These are phyloP conservation scores for Lippia alba DNA, from an alignment of 305 asterid species.

Conservation along the genomic window DNA sequence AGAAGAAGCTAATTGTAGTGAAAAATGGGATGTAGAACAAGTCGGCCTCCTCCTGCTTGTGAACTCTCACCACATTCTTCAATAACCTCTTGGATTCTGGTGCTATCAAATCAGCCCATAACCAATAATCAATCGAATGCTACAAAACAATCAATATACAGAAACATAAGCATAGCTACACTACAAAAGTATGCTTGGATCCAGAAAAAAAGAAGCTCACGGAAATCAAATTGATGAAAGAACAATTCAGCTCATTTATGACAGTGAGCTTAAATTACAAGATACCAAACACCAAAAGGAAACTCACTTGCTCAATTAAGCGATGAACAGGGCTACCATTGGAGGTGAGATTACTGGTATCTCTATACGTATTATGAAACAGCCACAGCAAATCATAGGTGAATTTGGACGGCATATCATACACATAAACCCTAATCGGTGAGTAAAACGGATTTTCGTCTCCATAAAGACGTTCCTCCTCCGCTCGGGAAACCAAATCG, in stretches of 20 bases:
- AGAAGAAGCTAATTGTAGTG: constrained; percentile 91
- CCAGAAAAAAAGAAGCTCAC: constrained; percentile 21
- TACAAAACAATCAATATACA: constrained; percentile 38
- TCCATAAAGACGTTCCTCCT: constrained; percentile 60
- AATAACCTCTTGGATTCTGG: constrained; percentile 78
- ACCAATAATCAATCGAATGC: constrained; percentile 98
- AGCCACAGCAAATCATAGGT: constrained; percentile 88
- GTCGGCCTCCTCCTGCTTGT: constrained; percentile 90
- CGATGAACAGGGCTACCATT: constrained; percentile 98
- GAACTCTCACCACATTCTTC: constrained; percentile 82
- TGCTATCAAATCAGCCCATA: constrained; percentile 95
- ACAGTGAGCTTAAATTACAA: constrained; percentile 1
- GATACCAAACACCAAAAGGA: constrained; percentile 2
- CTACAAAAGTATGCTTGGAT: constrained; percentile 1
- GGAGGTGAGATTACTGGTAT: constrained; percentile 78
- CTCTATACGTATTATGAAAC: constrained; percentile 66
- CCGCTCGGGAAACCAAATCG: constrained; percentile 54
- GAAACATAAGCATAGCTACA: constrained; percentile 14
- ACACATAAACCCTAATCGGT: constrained; percentile 77
- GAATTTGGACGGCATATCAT: constrained; percentile 87
- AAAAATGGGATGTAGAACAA: constrained; percentile 96
- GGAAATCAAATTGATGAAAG: constrained; percentile 12
- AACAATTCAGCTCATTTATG: background rate
- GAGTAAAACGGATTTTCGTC: constrained; percentile 43
- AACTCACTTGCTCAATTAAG: constrained; percentile 79